Conservation (phyloP, 345 rosid genomes). For the Hibiscus tridactylites region DNA sequence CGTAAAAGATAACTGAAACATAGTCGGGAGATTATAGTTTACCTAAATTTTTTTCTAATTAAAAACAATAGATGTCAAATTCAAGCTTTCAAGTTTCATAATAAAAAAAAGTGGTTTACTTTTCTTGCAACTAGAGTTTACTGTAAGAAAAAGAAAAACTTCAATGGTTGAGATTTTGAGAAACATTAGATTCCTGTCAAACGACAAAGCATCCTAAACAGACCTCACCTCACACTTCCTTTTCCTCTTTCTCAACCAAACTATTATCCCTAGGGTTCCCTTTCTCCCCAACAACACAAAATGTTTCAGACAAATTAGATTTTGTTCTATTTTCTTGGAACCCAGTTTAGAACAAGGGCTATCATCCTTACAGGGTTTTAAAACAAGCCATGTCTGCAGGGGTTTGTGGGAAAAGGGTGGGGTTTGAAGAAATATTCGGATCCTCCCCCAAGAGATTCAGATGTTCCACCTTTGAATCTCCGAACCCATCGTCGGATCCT, state of each 20-base stretch:
- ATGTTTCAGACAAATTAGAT: background rate
- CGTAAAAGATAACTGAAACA: too few species aligned
- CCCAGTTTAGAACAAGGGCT: background rate
- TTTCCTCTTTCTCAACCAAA: background rate
- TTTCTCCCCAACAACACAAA: background rate
- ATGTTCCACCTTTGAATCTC: background rate
- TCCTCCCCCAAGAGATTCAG: constrained; percentile 6
- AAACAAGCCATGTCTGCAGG: constrained; percentile 1
- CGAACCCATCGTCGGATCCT: constrained; percentile 1
- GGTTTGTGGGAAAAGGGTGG: constrained; percentile 7
- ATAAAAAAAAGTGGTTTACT: background rate
- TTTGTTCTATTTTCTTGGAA: background rate
- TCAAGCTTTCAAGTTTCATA: too few species aligned
- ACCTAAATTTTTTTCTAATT: too few species aligned
- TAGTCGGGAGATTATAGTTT: too few species aligned
- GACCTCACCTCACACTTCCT: background rate
- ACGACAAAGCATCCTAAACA: background rate
- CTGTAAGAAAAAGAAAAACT: background rate
- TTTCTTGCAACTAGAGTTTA: background rate
- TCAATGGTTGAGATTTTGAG: background rate
- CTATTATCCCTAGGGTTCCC: background rate
- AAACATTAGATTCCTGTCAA: background rate
- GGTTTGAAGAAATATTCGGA: constrained; percentile 6
- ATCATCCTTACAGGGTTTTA: too few species aligned
- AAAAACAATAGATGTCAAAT: too few species aligned